phyloP scores from a whole-genome alignment of 441 rosid species.

The Adansonia madagascariensis region DNA sequence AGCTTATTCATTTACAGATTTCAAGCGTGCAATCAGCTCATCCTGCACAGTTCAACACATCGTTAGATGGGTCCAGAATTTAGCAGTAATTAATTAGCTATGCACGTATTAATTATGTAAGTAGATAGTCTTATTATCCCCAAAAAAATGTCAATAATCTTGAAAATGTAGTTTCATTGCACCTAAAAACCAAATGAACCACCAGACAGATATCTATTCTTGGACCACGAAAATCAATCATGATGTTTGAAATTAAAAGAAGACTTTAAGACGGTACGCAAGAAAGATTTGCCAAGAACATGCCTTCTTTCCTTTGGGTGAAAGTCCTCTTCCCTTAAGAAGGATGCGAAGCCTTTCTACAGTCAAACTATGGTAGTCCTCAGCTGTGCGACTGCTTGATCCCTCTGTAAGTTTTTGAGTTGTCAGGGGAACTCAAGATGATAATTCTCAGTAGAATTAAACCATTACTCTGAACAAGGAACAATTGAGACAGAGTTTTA shows the following conservation, averaged over 20 bases:
- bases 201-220: neutral
- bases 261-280: neutral
- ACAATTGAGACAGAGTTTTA: neutral
- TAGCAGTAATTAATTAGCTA: neutral
- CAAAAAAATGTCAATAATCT: too few species aligned
- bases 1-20: conserved; percentile 38
- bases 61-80: neutral
- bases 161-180: neutral
- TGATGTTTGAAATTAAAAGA: neutral
- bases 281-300: conserved; percentile 26
- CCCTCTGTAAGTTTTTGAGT: conserved; percentile 50
- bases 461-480: neutral
- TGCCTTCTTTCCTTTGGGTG: conserved; percentile 87
- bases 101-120: too few species aligned
- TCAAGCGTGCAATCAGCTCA: conserved; percentile 67
- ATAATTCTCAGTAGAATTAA: neutral
- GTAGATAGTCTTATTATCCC: too few species aligned
- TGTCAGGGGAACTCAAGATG: conserved; percentile 9
- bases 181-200: neutral
- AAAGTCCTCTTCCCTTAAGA: conserved; percentile 79
- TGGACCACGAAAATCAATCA: neutral
- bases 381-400: conserved; percentile 57
- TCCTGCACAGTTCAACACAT: conserved; percentile 50
- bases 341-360: conserved; percentile 90
- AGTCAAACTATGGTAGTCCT: conserved; percentile 73